Percentiles rank a stretch among this genome's conserved stretches.
These are phyloP conservation scores for Alternaria infectoria DNA, from an alignment of 2,329 filamentous ascomycete species.

Conservation along the genomic window DNA sequence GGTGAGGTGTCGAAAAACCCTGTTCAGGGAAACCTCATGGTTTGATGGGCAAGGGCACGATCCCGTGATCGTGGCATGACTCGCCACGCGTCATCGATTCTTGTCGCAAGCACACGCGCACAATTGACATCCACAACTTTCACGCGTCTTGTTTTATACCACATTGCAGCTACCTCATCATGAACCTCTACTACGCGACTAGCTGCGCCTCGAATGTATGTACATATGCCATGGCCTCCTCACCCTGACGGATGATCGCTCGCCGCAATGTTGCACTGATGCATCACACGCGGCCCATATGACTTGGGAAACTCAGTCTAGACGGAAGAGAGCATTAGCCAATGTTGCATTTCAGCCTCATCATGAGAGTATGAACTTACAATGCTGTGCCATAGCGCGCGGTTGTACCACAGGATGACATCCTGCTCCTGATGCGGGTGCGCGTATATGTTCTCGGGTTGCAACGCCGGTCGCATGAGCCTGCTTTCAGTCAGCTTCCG, in stretches of 20 bases:
- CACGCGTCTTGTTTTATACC: neutral
- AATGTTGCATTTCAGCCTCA: neutral
- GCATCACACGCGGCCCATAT: conserved; percentile 16
- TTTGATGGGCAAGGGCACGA: neutral
- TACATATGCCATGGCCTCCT: neutral
- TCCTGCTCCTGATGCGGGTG: conserved; percentile 21
- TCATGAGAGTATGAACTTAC: neutral
- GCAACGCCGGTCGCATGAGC: conserved; percentile 12
- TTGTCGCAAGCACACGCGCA: neutral
- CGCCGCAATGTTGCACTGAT: conserved; percentile 19
- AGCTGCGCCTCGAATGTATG: accelerated
- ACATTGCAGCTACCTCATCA: neutral
- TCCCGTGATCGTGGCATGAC: neutral
- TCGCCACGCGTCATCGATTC: neutral
- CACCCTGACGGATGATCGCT: conserved; percentile 13
- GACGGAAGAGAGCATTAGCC: neutral
- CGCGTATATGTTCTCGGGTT: conserved; percentile 17
- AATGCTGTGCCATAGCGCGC: conserved; percentile 20
- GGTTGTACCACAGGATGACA: conserved; percentile 21
- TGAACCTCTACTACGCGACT: accelerated
- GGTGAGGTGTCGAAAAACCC: neutral
- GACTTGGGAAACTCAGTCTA: conserved; percentile 19
- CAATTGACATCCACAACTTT: neutral
- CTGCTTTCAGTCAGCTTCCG: neutral
- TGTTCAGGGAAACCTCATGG: neutral